Evolutionary conservation across 495 filamentous ascomycete genomes (phyloP).

Genomic region (Parachaetomium inaequale): DNA sequence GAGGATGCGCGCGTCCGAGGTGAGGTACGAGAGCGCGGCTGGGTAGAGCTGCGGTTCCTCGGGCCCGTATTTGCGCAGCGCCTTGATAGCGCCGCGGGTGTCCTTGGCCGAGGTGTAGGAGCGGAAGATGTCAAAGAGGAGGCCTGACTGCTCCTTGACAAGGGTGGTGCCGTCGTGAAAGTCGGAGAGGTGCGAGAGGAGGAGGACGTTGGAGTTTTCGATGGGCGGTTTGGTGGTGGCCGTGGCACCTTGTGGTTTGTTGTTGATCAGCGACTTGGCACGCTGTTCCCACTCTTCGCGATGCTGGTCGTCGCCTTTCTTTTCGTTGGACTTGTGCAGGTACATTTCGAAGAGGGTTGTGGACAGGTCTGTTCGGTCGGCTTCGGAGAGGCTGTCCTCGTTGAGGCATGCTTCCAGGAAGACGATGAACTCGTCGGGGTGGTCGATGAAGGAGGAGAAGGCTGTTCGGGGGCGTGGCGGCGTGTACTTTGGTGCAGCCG

Average conservation of each 20-base stretch:
- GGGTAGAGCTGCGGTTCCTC: constrained; percentile 92
- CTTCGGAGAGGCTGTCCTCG: constrained; percentile 59
- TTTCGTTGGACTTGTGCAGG: constrained; percentile 76
- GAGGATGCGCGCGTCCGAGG: constrained; percentile 73
- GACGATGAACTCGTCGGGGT: constrained; percentile 80
- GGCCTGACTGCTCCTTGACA: constrained; percentile 88
- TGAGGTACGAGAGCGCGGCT: constrained; percentile 89
- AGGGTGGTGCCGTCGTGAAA: constrained; percentile 88
- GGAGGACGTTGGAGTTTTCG: constrained; percentile 87
- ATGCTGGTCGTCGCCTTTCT: constrained; percentile 57
- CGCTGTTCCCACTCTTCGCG: constrained; percentile 83
- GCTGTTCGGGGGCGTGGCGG: constrained; percentile 82
- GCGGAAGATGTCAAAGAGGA: constrained; percentile 92
- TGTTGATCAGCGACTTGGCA: constrained; percentile 77
- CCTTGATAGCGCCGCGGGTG: constrained; percentile 82
- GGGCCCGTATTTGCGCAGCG: constrained; percentile 83
- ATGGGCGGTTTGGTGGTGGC: constrained; percentile 60
- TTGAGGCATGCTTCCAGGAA: constrained; percentile 84
- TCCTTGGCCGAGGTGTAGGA: constrained; percentile 94
- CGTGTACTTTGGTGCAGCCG: constrained; percentile 48
- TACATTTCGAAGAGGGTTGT: constrained; percentile 99
- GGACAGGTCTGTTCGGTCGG: constrained; percentile 79
- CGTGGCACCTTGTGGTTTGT: constrained; percentile 23
- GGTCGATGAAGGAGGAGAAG: constrained; percentile 95
- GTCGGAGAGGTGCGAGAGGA: constrained; percentile 86